Percentiles rank a stretch among this genome's conserved stretches.
Conservation (phyloP, 2,329 filamentous ascomycete species). For the Sclerotinia sclerotiorum region DNA sequence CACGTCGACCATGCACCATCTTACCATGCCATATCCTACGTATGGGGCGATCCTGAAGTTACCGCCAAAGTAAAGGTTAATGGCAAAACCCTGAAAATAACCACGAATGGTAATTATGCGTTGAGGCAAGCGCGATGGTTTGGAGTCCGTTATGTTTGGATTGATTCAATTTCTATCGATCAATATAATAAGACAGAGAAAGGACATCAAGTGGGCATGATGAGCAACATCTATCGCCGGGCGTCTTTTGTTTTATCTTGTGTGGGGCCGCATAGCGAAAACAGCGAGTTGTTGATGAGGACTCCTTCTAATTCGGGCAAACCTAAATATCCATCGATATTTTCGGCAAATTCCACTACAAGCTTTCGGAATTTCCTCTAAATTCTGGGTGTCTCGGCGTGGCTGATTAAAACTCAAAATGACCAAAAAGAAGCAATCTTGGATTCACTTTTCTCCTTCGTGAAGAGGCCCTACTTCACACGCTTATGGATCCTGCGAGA, state of each 20-base stretch:
- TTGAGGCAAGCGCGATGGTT: neutral
- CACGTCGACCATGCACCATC: neutral
- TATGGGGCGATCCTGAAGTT: neutral
- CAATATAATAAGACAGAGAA: neutral
- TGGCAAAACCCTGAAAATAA: neutral
- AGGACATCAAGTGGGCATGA: neutral
- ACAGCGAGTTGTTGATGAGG: neutral
- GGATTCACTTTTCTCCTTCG: neutral
- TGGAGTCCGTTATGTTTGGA: neutral
- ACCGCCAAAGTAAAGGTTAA: neutral
- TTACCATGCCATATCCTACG: neutral
- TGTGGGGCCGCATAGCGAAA: neutral
- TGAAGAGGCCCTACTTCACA: neutral
- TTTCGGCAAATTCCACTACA: too few species aligned
- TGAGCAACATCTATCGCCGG: neutral
- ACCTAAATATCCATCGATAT: too few species aligned
- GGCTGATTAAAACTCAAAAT: neutral
- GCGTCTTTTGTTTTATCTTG: neutral
- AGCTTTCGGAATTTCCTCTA: too few species aligned
- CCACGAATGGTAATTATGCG: neutral
- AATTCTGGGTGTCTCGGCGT: neutral
- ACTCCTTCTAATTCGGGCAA: neutral
- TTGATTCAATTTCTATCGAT: conserved; percentile 5
- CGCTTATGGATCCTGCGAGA: neutral
- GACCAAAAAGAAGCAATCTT: neutral